Percentiles rank a stretch among this genome's conserved stretches.
These are phyloP conservation scores for Rhodamnia rubescens DNA, from an alignment of 345 rosid species.

Conservation along the genomic window DNA sequence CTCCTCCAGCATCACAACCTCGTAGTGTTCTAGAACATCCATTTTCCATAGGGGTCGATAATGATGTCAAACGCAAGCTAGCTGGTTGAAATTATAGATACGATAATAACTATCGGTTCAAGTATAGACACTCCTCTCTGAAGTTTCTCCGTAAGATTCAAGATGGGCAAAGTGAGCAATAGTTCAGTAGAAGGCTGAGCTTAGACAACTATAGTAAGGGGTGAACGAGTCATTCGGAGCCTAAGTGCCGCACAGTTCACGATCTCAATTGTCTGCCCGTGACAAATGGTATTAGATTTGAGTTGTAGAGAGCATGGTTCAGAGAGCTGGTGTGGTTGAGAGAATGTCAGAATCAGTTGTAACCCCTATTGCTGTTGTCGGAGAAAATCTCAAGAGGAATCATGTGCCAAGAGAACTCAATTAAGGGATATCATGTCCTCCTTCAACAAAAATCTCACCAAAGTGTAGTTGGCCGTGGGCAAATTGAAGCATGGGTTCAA, in stretches of 20 bases:
- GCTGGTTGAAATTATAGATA: neutral
- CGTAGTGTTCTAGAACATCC: neutral
- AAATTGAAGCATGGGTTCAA: neutral
- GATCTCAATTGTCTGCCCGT: neutral
- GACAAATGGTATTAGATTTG: neutral
- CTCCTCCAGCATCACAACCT: neutral
- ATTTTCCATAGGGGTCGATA: neutral
- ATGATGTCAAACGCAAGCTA: neutral
- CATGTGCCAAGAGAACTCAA: neutral
- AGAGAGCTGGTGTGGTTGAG: neutral
- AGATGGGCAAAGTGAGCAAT: neutral
- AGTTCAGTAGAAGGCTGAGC: neutral
- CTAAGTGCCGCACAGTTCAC: neutral
- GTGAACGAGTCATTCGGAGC: neutral
- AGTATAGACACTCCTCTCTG: neutral
- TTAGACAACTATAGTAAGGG: neutral
- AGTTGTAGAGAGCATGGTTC: neutral
- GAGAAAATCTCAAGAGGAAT: neutral
- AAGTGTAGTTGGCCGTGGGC: neutral
- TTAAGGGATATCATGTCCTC: neutral
- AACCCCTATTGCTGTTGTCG: neutral
- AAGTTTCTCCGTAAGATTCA: neutral
- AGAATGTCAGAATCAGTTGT: neutral
- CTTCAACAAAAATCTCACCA: neutral
- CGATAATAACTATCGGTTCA: neutral